Conservation (phyloP, 148 eudicot species). For the Persicaria maculosa region DNA sequence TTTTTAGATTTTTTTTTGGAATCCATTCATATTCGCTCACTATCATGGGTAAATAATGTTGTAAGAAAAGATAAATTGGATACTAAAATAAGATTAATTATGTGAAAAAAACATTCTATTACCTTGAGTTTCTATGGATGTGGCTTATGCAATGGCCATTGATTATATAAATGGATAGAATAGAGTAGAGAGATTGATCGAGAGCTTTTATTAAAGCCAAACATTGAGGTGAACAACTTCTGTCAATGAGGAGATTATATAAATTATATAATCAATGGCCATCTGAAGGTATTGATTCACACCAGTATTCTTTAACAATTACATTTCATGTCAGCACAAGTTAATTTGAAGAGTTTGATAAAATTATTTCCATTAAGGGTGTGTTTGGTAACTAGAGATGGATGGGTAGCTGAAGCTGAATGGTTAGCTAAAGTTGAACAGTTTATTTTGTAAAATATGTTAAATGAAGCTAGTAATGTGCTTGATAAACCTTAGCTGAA, state of each 20-base stretch:
- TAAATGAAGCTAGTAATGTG: too few species aligned
- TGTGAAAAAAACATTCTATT: neutral
- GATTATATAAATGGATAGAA: neutral
- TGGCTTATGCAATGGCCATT: neutral
- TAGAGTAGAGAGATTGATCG: neutral
- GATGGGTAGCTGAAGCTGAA: too few species aligned
- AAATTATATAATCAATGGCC: constrained; percentile 57
- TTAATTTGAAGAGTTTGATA: neutral
- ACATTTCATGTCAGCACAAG: neutral
- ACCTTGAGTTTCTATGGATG: neutral
- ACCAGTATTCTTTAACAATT: neutral
- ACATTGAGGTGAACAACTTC: neutral
- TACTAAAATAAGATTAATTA: neutral
- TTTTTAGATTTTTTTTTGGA: neutral
- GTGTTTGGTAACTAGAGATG: too few species aligned
- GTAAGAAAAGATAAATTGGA: neutral
- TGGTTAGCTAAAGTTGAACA: too few species aligned
- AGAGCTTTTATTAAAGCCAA: neutral
- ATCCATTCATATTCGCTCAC: neutral
- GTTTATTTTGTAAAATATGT: too few species aligned
- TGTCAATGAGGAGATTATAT: neutral
- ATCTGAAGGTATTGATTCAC: constrained; percentile 37
- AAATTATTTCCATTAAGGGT: neutral
- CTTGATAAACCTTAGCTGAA: too few species aligned
- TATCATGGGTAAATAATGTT: neutral